phyloP scores from a whole-genome alignment of 371 early-diverging fungal genomes.

The Rhizopus sp. region DNA sequence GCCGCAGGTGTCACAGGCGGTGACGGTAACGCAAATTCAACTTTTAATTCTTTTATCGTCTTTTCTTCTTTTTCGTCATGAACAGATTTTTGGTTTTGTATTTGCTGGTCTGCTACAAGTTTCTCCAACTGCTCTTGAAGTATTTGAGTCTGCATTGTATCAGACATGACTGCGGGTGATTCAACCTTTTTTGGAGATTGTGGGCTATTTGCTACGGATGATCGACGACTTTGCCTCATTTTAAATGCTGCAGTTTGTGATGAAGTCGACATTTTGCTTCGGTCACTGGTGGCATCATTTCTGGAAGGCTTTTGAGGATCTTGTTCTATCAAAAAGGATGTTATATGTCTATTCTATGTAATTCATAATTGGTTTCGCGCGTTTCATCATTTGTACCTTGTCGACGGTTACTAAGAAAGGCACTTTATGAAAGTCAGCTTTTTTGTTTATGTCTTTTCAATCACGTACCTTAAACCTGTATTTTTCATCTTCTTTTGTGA shows the following conservation, averaged over 20 bases:
- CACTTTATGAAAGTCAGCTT: conserved; percentile 8
- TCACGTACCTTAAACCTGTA: conserved; percentile 19
- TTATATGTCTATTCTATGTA: not conserved
- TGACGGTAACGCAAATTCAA: not conserved
- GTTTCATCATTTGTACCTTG: conserved; percentile 18
- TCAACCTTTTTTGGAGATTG: not conserved
- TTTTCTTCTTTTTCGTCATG: too few relatives aligned
- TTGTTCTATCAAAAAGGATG: conserved; percentile 3
- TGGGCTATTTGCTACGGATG: not conserved
- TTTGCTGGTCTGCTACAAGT: not conserved
- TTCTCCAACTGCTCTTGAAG: conserved; percentile 4
- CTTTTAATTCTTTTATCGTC: too few relatives aligned
- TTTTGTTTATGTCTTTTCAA: not conserved
- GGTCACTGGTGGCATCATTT: not conserved
- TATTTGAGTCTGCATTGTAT: not conserved
- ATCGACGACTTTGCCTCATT: not conserved
- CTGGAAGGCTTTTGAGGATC: not conserved
- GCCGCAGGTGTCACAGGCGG: conserved; percentile 1
- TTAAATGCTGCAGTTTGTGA: not conserved
- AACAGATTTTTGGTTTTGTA: not conserved
- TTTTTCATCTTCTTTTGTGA: conserved; percentile 23
- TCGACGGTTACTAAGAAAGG: conserved; percentile 24
- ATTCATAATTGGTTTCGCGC: too few relatives aligned
- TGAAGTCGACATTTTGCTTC: not conserved
- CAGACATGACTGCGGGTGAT: conserved; percentile 3